phyloP scores from a whole-genome alignment of 2,329 filamentous ascomycete genomes.

The Cadophora sp. region DNA sequence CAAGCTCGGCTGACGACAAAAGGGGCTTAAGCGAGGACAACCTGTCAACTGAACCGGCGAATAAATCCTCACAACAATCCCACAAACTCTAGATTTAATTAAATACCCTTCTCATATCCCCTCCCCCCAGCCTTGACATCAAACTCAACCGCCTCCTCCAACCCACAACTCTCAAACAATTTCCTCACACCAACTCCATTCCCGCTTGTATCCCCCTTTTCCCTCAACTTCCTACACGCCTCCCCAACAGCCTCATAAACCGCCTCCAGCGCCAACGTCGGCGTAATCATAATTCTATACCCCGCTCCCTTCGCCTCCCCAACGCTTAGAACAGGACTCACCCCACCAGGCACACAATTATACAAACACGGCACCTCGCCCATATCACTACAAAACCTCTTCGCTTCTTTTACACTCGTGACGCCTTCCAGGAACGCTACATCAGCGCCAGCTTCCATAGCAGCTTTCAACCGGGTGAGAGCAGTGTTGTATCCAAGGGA shows the following conservation, averaged over 20 bases:
- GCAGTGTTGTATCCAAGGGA: constrained; percentile 63
- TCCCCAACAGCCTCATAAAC: constrained; percentile 53
- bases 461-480: constrained; percentile 55
- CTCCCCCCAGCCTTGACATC: constrained; percentile 23
- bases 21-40: background rate
- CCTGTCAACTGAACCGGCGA: background rate
- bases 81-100: background rate
- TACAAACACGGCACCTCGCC: constrained; percentile 40
- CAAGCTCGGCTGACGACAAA: background rate
- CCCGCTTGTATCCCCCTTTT: constrained; percentile 39
- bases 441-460: constrained; percentile 63
- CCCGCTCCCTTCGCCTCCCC: constrained; percentile 61
- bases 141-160: constrained; percentile 23
- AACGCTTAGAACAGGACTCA: constrained; percentile 59
- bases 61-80: background rate
- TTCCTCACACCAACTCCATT: constrained; percentile 14
- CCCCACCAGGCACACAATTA: constrained; percentile 47
- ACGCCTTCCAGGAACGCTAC: constrained; percentile 67
- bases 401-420: constrained; percentile 56
- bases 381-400: constrained; percentile 51
- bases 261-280: constrained; percentile 56
- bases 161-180: constrained; percentile 22
- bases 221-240: constrained; percentile 49
- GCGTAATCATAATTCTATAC: constrained; percentile 65
- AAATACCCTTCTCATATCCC: constrained; percentile 18